Conservation (phyloP, 2,329 filamentous ascomycete species). For the Calonectria montana region DNA sequence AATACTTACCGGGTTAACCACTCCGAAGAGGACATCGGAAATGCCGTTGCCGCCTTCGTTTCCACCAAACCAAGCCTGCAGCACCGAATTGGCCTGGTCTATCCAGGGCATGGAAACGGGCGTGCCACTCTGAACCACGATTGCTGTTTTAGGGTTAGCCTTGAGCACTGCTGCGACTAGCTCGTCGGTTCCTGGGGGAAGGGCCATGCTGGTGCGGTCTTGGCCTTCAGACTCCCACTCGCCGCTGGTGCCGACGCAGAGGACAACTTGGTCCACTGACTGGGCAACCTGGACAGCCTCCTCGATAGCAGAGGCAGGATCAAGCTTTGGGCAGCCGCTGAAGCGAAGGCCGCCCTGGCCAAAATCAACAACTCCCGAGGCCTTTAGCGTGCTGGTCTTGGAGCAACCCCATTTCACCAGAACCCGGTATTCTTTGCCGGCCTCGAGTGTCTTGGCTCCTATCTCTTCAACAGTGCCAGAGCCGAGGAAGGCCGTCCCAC, state of each 20-base stretch:
- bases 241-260: slow-evolving; percentile 28
- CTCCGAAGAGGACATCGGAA: slow-evolving; percentile 32
- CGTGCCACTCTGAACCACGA: slow-evolving; percentile 32
- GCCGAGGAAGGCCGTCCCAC: slow-evolving; percentile 50
- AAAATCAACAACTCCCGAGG: slow-evolving; percentile 27
- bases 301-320: slow-evolving; percentile 15
- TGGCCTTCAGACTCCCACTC: slow-evolving; percentile 33
- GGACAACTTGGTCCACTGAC: slow-evolving; percentile 27
- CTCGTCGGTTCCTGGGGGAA: slow-evolving; percentile 27
- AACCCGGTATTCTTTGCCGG: slow-evolving; percentile 24
- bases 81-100: slow-evolving; percentile 14
- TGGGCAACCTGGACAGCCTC: slow-evolving; percentile 27
- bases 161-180: slow-evolving; percentile 26
- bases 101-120: slow-evolving; percentile 33
- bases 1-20: slow-evolving; percentile 26
- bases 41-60: slow-evolving; percentile 34
- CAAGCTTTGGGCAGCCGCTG: slow-evolving; percentile 28
- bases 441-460: slow-evolving; percentile 27
- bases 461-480: slow-evolving; percentile 48
- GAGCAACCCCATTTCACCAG: slow-evolving; percentile 28
- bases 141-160: slow-evolving; percentile 26
- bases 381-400: slow-evolving; percentile 20
- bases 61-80: slow-evolving; percentile 33
- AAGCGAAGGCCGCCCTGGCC: slow-evolving; percentile 27
- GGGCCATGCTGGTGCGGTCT: slow-evolving; percentile 28